phyloP scores from a whole-genome alignment of 2,329 filamentous ascomycete genomes.

The Microcyclospora pomicola region DNA sequence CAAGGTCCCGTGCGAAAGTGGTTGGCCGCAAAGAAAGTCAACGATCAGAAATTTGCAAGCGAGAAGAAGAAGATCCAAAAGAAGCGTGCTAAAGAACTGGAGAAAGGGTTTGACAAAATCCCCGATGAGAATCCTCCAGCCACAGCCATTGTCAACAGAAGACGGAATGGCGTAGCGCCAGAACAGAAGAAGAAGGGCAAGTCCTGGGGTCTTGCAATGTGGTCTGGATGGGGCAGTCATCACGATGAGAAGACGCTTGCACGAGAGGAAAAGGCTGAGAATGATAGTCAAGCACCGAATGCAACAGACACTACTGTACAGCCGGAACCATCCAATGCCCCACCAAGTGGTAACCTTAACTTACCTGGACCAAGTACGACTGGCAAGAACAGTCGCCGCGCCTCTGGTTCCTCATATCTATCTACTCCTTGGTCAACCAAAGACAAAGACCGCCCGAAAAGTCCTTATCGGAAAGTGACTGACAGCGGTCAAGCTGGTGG shows the following conservation, averaged over 20 bases:
- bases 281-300: constrained; percentile 1
- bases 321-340: neutral
- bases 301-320: neutral
- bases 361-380: neutral
- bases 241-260: constrained; percentile 69
- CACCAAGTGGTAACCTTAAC: neutral
- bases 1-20: constrained; percentile 68
- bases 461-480: constrained; percentile 11
- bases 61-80: constrained; percentile 60
- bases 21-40: constrained; percentile 59
- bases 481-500: constrained; percentile 13
- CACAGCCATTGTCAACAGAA: constrained; percentile 47
- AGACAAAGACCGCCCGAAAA: constrained; percentile 7
- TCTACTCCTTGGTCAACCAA: neutral
- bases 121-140: constrained; percentile 66
- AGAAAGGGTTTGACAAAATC: constrained; percentile 56
- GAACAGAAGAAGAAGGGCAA: constrained; percentile 33
- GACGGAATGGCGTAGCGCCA: constrained; percentile 27
- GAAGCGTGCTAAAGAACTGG: constrained; percentile 58
- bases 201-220: constrained; percentile 58
- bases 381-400: neutral
- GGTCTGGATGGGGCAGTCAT: constrained; percentile 78
- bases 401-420: neutral
- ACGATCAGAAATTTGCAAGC: constrained; percentile 58
- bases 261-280: constrained; percentile 38